Evolutionary conservation across 129 eudicot genomes (phyloP), one percentile per base, ranked within the genome.

Genomic region (Lactuca saligna): DNA sequence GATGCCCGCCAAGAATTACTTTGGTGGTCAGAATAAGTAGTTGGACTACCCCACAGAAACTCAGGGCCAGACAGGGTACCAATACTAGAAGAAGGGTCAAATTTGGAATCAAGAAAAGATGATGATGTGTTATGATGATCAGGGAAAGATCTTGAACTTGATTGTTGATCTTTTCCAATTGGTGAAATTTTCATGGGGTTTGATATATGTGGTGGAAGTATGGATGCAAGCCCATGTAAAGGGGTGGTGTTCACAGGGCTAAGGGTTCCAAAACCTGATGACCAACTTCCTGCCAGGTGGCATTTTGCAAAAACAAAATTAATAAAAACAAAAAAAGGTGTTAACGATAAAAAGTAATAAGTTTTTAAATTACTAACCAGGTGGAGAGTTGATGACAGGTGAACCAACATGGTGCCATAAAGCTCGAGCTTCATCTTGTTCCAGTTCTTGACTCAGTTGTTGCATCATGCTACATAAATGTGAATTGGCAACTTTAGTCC

Each of bases 1-100:
- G 93, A 89, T 17, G 87, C 77, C 37, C 85, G 68, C 98, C 94
- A 86, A 16, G 84, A 78, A 53, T 87, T 61, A 75, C 80, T 85
- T n/a, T 75, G 59, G 38, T 54, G 75, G 66, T 82, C 94, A 14
- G 94, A 80, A 59, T 71, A 74, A 32, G 81, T 64, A 59, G 85
- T 75, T 25, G 96, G 95, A 81, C 95, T 88, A 61, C 96, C 98
- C 98, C 98, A 92, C 0, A 92, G 96, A 79, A 92, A 92, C 81
- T 92, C 91, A 15, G 96, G 87, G 48, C 95, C 96, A 32, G 98
- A 86, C 50, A 92, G 90, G 25, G 91, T 86, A 58, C 90, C 91
- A 11, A 84, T 55, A 38, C 89, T 81, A n/a, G 89, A 84, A n/a
- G 89, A 84, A 29, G 82, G 79, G 55, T 80, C 82, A 35, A 81